These are phyloP conservation scores for Phytopythium helicoides DNA, from an alignment of 352 stramenopile species.

Conservation along the genomic window DNA sequence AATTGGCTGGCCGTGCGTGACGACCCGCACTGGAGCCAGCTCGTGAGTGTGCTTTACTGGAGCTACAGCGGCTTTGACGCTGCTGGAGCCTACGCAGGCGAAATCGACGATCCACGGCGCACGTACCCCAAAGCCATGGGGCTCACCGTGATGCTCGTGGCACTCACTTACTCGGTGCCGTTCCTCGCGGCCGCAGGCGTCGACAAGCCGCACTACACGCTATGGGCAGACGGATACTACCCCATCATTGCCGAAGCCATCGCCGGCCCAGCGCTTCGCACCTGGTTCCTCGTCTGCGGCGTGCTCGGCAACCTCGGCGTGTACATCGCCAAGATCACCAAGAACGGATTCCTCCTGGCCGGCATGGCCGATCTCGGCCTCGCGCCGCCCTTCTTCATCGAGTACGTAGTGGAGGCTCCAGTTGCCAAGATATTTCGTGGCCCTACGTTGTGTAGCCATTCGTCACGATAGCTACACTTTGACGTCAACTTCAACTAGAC, in stretches of 20 bases:
- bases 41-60: conserved; percentile 79
- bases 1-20: conserved; percentile 72
- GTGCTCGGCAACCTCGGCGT: conserved; percentile 79
- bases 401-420: conserved; percentile 29
- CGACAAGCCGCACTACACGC: conserved; percentile 71
- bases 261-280: conserved; percentile 61
- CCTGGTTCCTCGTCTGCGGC: conserved; percentile 75
- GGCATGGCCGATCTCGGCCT: conserved; percentile 83
- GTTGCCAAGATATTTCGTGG: not conserved
- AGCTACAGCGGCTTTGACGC: conserved; percentile 83
- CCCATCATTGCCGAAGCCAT: conserved; percentile 65
- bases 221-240: conserved; percentile 78
- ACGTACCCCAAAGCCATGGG: conserved; percentile 81
- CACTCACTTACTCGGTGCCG: conserved; percentile 72
- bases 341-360: conserved; percentile 77
- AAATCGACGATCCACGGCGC: conserved; percentile 64
- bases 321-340: conserved; percentile 82
- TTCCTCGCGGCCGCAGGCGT: conserved; percentile 67
- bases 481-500: not conserved
- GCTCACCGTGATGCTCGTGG: conserved; percentile 69
- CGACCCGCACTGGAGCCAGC: conserved; percentile 57
- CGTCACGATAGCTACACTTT: not conserved
- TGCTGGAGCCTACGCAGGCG: conserved; percentile 64
- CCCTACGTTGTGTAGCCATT: conserved; percentile 2
- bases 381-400: conserved; percentile 68